Conservation (phyloP, 2,329 filamentous ascomycete genomes). For the Orbilia quercus region DNA sequence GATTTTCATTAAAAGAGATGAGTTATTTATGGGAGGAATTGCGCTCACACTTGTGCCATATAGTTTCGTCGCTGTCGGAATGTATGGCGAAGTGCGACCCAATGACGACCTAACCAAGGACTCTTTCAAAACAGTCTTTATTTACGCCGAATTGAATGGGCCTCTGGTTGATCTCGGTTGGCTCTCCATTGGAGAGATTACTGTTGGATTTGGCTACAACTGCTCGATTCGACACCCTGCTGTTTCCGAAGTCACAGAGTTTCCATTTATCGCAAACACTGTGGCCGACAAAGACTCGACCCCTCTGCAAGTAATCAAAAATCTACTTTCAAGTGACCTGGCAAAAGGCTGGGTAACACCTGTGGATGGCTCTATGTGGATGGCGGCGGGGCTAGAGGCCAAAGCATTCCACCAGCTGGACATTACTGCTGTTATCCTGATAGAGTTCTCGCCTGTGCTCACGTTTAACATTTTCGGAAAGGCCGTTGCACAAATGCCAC, state of each 20-base stretch:
- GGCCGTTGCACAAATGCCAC: constrained; percentile 61
- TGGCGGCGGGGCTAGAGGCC: constrained; percentile 63
- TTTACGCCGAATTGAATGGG: no score
- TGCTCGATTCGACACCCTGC: constrained; percentile 61
- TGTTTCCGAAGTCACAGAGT: constrained; percentile 59
- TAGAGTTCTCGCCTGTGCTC: constrained; percentile 61
- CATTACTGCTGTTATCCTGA: constrained; percentile 62
- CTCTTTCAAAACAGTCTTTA: no score
- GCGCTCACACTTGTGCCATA: no score
- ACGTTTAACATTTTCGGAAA: constrained; percentile 63
- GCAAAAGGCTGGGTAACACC: constrained; percentile 53
- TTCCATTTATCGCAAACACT: constrained; percentile 61
- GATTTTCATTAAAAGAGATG: no score
- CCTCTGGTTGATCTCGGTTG: constrained; percentile 63
- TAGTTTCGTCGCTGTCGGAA: no score
- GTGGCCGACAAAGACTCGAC: background rate
- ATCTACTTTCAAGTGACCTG: background rate
- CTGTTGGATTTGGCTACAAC: constrained; percentile 65
- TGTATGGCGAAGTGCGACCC: no score
- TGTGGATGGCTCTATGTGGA: constrained; percentile 62
- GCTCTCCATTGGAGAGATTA: constrained; percentile 62
- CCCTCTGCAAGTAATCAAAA: background rate
- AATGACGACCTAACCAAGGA: no score
- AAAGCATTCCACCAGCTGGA: constrained; percentile 64
- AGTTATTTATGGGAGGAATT: no score